Percentiles rank a stretch among this genome's conserved stretches.
Conservation (phyloP, 106 monocot genomes). For the Dioscorea dumetorum region DNA sequence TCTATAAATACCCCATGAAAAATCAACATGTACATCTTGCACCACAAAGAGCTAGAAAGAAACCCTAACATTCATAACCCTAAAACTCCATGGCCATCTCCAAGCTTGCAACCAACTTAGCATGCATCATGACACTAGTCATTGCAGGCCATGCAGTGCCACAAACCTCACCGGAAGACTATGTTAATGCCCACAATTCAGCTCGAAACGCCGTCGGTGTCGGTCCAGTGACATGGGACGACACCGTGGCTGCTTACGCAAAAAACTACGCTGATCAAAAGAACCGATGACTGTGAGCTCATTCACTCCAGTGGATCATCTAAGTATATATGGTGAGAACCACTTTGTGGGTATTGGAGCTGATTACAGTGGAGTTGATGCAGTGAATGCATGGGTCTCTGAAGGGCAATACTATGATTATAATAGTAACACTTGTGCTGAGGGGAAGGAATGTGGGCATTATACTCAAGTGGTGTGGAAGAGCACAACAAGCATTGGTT, state of each 20-base stretch:
- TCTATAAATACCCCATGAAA: no score
- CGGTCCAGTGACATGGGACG: constrained; percentile 24
- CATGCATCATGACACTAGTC: constrained; percentile 6
- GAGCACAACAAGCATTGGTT: neutral
- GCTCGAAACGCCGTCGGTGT: constrained; percentile 13
- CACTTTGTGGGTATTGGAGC: constrained; percentile 4
- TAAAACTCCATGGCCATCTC: no score
- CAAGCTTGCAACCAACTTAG: neutral
- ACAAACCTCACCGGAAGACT: constrained; percentile 24
- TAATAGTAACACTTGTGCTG: constrained; percentile 15
- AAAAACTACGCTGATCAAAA: constrained; percentile 22
- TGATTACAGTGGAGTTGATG: constrained; percentile 11
- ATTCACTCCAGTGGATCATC: constrained; percentile 19
- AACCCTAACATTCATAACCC: no score
- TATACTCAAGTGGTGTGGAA: constrained; percentile 8
- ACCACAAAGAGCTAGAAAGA: no score
- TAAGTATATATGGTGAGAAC: constrained; percentile 30
- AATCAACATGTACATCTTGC: no score
- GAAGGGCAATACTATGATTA: constrained; percentile 29
- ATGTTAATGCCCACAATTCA: constrained; percentile 21
- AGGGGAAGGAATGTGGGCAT: constrained; percentile 13
- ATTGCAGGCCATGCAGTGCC: neutral
- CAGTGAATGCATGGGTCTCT: constrained; percentile 18
- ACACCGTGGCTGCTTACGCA: constrained; percentile 21
- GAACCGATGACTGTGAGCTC: constrained; percentile 18